These are phyloP conservation scores for Isatis tinctoria DNA, from an alignment of 345 rosid genomes.

Conservation along the genomic window DNA sequence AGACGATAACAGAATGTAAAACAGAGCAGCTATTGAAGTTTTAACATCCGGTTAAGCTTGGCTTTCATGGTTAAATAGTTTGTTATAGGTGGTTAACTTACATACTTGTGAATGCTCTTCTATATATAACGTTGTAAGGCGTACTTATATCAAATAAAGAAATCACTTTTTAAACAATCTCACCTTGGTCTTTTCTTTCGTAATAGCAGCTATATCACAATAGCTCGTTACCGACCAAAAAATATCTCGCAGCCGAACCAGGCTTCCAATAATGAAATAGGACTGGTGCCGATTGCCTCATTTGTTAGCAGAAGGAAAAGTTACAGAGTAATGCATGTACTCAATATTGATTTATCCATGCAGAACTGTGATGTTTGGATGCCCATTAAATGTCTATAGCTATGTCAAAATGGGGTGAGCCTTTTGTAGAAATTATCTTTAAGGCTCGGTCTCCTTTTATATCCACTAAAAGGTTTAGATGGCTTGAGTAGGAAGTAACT, in stretches of 20 bases:
- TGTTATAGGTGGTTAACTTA: too few species aligned
- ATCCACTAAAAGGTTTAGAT: not conserved
- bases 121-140: too few species aligned
- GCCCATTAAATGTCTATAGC: not conserved
- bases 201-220: not conserved
- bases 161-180: too few species aligned
- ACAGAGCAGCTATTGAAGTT: too few species aligned
- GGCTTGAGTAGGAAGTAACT: conserved; percentile 7
- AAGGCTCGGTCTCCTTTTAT: not conserved
- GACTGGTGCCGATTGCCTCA: not conserved
- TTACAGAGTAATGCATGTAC: not conserved
- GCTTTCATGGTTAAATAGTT: too few species aligned
- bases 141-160: too few species aligned
- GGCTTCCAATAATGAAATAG: not conserved
- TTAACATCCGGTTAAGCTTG: too few species aligned
- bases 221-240: not conserved
- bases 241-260: too few species aligned
- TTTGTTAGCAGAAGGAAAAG: not conserved
- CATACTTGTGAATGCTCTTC: too few species aligned
- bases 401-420: not conserved
- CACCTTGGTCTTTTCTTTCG: too few species aligned
- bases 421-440: not conserved
- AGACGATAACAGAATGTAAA: too few species aligned
- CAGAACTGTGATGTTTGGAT: not conserved
- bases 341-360: not conserved